phyloP scores from a whole-genome alignment of 768 basidiomycete genomes.

The Filobasidium floriforme region DNA sequence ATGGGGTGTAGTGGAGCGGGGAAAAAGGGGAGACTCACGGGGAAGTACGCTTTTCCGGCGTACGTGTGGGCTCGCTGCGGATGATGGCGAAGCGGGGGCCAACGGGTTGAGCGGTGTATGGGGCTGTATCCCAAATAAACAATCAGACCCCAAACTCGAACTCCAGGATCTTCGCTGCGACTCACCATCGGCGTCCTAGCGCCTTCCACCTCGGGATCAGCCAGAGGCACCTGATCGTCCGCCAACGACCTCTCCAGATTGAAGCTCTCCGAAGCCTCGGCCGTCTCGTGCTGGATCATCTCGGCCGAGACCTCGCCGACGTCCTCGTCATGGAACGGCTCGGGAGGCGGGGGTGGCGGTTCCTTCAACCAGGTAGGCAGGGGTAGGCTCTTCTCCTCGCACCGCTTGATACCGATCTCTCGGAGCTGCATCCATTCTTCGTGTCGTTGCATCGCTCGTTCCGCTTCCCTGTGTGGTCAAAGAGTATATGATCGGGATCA shows the following conservation, averaged over 20 bases:
- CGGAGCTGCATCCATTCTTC: constrained; percentile 83
- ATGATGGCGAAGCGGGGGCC: constrained; percentile 29
- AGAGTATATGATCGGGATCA: not conserved
- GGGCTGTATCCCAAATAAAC: not conserved
- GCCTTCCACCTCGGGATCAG: constrained; percentile 61
- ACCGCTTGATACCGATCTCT: constrained; percentile 61
- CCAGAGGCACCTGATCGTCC: constrained; percentile 82
- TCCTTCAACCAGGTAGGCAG: constrained; percentile 66
- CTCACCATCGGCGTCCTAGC: constrained; percentile 23
- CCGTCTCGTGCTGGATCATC: constrained; percentile 51
- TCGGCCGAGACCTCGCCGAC: constrained; percentile 85
- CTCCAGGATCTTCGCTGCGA: constrained; percentile 9
- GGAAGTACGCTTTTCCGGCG: constrained; percentile 92
- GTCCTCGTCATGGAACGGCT: constrained; percentile 71
- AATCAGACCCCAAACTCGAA: not conserved
- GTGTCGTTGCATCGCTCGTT: constrained; percentile 73
- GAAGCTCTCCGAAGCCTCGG: constrained; percentile 42
- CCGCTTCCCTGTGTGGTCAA: constrained; percentile 61
- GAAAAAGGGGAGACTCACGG: constrained; percentile 54
- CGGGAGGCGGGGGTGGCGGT: constrained; percentile 68
- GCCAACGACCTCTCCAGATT: constrained; percentile 50
- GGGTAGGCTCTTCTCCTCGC: constrained; percentile 54
- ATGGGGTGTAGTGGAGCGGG: constrained; percentile 9
- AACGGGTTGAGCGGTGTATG: constrained; percentile 24
- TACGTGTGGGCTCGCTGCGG: constrained; percentile 60